Conservation (phyloP, 2,329 filamentous ascomycete species). For the Colletotrichum echinochloae region DNA sequence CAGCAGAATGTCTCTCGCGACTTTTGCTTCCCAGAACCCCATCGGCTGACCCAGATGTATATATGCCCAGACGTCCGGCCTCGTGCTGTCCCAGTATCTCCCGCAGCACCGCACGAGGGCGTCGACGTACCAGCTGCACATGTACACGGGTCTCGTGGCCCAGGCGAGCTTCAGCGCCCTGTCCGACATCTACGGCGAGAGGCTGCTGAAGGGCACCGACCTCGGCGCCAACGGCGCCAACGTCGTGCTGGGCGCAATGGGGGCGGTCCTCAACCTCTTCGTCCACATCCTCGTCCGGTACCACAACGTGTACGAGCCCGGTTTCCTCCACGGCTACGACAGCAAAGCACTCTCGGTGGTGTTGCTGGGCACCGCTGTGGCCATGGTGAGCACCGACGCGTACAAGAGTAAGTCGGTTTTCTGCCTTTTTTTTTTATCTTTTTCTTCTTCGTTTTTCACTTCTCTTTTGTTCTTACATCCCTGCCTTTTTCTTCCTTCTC, state of each 20-base stretch:
- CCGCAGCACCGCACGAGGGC: conserved; percentile 43
- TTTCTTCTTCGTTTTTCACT: too few species aligned
- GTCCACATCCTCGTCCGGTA: conserved; percentile 44
- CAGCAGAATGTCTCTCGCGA: too few species aligned
- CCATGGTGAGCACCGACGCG: conserved; percentile 47
- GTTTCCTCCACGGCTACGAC: conserved; percentile 42
- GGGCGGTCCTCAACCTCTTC: conserved; percentile 46
- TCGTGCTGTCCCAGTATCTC: conserved; percentile 47
- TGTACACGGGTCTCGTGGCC: conserved; percentile 47
- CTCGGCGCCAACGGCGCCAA: conserved; percentile 49
- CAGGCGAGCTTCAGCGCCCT: conserved; percentile 47
- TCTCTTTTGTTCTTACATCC: too few species aligned
- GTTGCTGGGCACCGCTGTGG: conserved; percentile 47
- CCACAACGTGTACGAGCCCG: conserved; percentile 46
- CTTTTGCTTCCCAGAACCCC: too few species aligned
- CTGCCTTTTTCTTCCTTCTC: background rate
- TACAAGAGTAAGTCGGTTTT: conserved; percentile 47
- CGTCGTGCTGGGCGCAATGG: conserved; percentile 47
- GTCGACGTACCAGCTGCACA: conserved; percentile 44
- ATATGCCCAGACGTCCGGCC: conserved; percentile 44
- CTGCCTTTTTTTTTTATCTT: background rate
- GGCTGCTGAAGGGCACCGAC: conserved; percentile 46
- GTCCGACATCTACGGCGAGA: conserved; percentile 50
- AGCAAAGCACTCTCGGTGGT: conserved; percentile 47
- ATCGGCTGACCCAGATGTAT: background rate